Base-by-base conservation (phyloP, 805 yeast species). In the Suhomyces sp. region DNA sequence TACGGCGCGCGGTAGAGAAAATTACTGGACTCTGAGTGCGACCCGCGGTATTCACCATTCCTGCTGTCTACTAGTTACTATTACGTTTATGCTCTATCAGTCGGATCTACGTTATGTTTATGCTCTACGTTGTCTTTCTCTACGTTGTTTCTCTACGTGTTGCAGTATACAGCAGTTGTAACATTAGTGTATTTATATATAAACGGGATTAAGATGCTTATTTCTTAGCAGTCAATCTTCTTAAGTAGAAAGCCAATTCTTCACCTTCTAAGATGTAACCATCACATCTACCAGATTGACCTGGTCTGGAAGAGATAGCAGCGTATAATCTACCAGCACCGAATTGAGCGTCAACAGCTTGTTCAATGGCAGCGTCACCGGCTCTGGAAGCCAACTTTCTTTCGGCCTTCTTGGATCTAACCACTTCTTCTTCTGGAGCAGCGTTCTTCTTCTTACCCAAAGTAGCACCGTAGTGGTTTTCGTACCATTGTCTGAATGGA, bases 201-300 rank as follows among this genome's bases (percentile, higher is more conserved):
- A 42, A 23, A 42, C 46, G 46, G 46, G 31, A 24, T 24, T 40
- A 42, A 41, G 45, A 24, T 49, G 57, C 53, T 87, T 91, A 93
- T 88, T 93, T 94, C 92, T 94, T 93, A 78, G 97, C 96, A 80
- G 97, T 86, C 82, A 94, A 85, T 90, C 97, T 93, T 88, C 97
- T 91, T 80, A 94, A 87, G 97, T 94, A 94, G 96, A 94, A 94
- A 79, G 98, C 98, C 81, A 94, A 90, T 85, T 94, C 99, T 80
- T 94, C 99, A 83, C 99, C 99, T 86, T 94, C 99, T 79, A 94
- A 89, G 83, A 94, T 88, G 96, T 94, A 94, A 83, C 99, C 99
- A 80, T 94, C 99, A 83, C 91, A 87, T 85, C 99, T 96, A 82
- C 99, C 99, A 67, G 96, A 88, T 87, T 94, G 99, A 81, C 99